Conservation (phyloP, 306 rosid species). For the Malus sieversii region DNA sequence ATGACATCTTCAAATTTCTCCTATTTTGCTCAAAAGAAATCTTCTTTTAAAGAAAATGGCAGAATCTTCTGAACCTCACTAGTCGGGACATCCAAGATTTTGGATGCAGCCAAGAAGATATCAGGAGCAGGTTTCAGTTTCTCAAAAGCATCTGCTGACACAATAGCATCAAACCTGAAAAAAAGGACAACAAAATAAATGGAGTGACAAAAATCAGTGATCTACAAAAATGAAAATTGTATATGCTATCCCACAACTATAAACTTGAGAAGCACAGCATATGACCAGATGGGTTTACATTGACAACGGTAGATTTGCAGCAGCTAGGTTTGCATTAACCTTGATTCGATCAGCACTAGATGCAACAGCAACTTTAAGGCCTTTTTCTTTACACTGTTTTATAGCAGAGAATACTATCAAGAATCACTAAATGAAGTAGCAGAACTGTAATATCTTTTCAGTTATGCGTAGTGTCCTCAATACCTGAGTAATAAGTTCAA, state of each 20-base stretch:
- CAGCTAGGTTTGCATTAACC: conserved; percentile 93
- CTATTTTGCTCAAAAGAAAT: background rate
- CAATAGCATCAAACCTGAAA: conserved; percentile 90
- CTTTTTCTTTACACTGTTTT: conserved; percentile 76
- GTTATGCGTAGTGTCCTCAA: background rate
- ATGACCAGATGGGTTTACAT: conserved; percentile 41
- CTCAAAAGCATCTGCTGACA: conserved; percentile 97
- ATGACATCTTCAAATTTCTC: background rate
- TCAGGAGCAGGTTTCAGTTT: conserved; percentile 97
- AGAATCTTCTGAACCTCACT: conserved; percentile 53
- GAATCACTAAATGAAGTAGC: conserved; percentile 20
- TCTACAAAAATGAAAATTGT: background rate
- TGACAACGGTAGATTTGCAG: conserved; percentile 79
- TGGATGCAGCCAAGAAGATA: conserved; percentile 86
- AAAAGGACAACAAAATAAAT: conserved; percentile 18
- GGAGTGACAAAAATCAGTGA: background rate
- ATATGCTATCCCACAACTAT: background rate
- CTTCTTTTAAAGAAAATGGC: conserved; percentile 1
- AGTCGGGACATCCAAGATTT: conserved; percentile 58
- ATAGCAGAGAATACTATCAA: conserved; percentile 10
- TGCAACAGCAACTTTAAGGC: conserved; percentile 98
- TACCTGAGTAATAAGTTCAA: conserved; percentile 89
- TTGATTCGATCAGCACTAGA: conserved; percentile 97
- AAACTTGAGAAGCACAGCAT: conserved; percentile 7
- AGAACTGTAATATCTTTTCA: conserved; percentile 14